Evolutionary conservation across 257 asterid species (phyloP).

Genomic region (Fraxinus americana): DNA sequence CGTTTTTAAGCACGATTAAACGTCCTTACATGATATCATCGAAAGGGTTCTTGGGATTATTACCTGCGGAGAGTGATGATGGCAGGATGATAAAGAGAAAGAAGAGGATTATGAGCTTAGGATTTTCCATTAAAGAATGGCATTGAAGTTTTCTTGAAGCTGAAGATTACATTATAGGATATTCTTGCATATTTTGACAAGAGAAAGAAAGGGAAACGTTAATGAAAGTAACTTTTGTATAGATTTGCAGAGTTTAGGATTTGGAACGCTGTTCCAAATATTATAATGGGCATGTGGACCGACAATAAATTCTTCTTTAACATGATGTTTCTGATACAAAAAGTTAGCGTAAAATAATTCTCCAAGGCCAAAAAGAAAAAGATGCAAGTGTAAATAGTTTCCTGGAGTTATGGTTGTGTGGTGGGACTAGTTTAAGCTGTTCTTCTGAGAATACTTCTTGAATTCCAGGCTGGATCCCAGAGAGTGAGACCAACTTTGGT

Average conservation of each 20-base stretch:
- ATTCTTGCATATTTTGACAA: constrained; percentile 17
- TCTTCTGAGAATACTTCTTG: constrained; percentile 33
- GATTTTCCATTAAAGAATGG: constrained; percentile 54
- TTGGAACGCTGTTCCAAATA: constrained; percentile 29
- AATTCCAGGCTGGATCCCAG: constrained; percentile 47
- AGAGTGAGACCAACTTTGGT: neutral
- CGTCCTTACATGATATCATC: neutral
- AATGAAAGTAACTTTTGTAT: constrained; percentile 30
- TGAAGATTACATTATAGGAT: neutral
- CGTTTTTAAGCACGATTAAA: neutral
- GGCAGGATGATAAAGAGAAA: constrained; percentile 25
- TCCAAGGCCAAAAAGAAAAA: neutral
- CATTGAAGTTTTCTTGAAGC: constrained; percentile 39
- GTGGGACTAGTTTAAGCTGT: constrained; percentile 4
- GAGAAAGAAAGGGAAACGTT: constrained; percentile 23
- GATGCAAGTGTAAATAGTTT: neutral
- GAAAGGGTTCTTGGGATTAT: constrained; percentile 8
- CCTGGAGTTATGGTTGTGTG: constrained; percentile 7
- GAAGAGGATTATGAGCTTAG: constrained; percentile 38
- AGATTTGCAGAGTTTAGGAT: constrained; percentile 30
- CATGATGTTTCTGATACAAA: constrained; percentile 13
- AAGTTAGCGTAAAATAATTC: neutral
- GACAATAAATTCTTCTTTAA: constrained; percentile 35
- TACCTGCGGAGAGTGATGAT: constrained; percentile 56
- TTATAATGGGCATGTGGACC: constrained; percentile 58